Percentiles rank a stretch among this genome's conserved stretches.
Conservation (phyloP, 305 asterid species). For the Andrographis paniculata region DNA sequence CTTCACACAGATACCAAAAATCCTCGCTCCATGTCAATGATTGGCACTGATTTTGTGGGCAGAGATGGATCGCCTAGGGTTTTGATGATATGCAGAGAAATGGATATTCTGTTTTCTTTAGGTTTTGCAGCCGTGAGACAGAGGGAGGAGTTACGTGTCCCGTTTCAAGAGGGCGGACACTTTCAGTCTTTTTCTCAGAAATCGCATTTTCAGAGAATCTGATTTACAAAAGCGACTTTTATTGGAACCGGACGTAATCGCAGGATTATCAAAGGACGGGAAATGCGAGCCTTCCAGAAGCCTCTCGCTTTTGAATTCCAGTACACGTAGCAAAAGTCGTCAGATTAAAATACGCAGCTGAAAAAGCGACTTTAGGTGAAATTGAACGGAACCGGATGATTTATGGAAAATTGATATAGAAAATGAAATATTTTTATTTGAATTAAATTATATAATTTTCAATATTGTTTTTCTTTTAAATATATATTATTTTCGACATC, state of each 20-base stretch:
- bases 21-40: no score
- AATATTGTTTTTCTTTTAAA: no score
- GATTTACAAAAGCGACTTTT: slow-evolving; percentile 3
- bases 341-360: neutral
- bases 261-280: no score
- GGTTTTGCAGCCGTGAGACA: slow-evolving; percentile 9
- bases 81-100: no score
- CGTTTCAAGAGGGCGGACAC: slow-evolving; percentile 7
- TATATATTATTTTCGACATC: no score
- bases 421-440: no score
- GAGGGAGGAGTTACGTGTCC: neutral
- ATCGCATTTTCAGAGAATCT: neutral
- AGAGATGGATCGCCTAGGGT: slow-evolving; percentile 33
- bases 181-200: neutral
- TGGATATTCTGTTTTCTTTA: no score
- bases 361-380: no score
- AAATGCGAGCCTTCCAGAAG: slow-evolving; percentile 1
- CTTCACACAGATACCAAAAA: no score
- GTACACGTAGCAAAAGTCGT: neutral
- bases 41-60: slow-evolving; percentile 7
- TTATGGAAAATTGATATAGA: no score
- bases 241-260: slow-evolving; percentile 8
- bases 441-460: no score
- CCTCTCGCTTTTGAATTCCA: neutral
- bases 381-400: no score